Evolutionary conservation across 169 alveolate genomes (phyloP), one percentile per base, ranked within the genome.

Genomic region (Plasmodium knowlesi): DNA sequence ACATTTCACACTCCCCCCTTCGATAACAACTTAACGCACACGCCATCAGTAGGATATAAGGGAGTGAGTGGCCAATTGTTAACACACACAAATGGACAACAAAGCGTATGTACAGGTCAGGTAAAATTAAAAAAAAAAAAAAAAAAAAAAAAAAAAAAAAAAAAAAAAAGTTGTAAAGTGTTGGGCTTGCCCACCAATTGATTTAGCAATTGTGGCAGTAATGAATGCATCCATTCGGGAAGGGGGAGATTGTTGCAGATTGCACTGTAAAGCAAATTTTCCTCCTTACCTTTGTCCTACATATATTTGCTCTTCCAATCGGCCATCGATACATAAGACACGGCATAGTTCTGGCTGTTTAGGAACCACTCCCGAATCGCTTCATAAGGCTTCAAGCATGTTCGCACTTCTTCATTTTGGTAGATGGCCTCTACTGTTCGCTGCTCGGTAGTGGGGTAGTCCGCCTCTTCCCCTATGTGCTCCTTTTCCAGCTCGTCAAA

Each of bases 301-400:
- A 22, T 16, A 19, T 85, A 46, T 19, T 41, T 32, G 5, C 39
- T 12, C 67, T 50, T 3, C 94, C 94, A 89, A 2, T 89, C 90
- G 32, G 43, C 37, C 37, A 67, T 53, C n/a, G 94, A 89, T 6
- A 89, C 34, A 34, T 89, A 89, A 5, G 90, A 89, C 34, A 89
- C 71, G 9, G 46, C 43, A 70, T 25, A 89, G 22, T 81, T 32
- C 0, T 53, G 30, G 34, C 14, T 89, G 22, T 19, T 89, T 19
- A 89, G 32, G 54, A 79, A 80, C 94, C 94, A 89, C 50, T 89
- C 94, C 30, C 94, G 80, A 39, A 89, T 79, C 9, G 82, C 82
- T 39, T 89, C 89, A 22, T 89, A 89, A 8, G 94, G 88, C 73
- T 89, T 89, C 82, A 89, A 46, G 25, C 76, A 79, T 14, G 82